Evolutionary conservation across 257 asterid genomes (phyloP).

Genomic region (Solanum virginianum): DNA sequence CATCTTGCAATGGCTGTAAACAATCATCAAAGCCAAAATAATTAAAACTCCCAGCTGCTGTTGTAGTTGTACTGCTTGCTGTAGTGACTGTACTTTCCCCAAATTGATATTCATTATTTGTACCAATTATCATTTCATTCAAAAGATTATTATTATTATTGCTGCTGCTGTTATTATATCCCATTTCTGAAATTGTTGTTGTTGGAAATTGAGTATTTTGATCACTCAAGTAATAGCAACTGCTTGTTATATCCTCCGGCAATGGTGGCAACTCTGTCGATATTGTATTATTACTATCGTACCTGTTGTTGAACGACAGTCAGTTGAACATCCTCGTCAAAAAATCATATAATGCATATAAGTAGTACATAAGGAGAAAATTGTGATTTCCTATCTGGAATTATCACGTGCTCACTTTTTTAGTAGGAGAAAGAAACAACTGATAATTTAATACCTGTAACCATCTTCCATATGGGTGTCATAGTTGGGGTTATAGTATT

Average conservation of each 20-base stretch:
- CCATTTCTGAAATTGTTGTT: conserved; percentile 44
- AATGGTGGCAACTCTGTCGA: conserved; percentile 62
- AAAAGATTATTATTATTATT: neutral
- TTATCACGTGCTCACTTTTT: neutral
- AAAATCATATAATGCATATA: neutral
- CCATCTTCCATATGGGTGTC: neutral
- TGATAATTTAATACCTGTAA: neutral
- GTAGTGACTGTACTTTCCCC: neutral
- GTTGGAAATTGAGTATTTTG: neutral
- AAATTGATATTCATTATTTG: neutral
- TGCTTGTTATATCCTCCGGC: conserved; percentile 79
- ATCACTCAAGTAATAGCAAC: neutral
- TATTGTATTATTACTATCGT: neutral
- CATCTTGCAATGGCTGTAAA: neutral
- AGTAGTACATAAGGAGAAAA: neutral
- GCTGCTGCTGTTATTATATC: conserved; percentile 32
- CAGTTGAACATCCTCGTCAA: neutral
- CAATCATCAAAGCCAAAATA: neutral
- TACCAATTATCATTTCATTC: neutral
- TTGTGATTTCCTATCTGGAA: neutral
- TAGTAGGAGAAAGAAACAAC: neutral
- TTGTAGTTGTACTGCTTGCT: neutral
- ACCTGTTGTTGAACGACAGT: neutral
- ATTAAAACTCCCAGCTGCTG: neutral
- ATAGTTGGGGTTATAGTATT: neutral